Evolutionary conservation across 768 basidiomycete species (phyloP), one percentile per base, ranked within the genome.

Genomic region (Leccinum truebloodii): DNA sequence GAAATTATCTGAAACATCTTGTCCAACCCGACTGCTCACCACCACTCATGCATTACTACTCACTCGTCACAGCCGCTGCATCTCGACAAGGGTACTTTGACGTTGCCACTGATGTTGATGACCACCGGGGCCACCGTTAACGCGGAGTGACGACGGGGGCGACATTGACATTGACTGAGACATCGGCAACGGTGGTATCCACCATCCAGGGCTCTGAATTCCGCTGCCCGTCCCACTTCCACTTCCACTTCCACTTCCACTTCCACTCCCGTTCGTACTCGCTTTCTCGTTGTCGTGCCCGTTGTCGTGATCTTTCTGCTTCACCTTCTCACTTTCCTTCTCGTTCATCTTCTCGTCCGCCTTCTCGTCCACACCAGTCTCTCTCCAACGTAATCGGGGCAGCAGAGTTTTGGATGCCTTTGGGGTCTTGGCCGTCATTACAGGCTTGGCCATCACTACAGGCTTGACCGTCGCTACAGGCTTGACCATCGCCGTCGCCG

Each of bases 21-120:
- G 13, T 35, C 34, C 34, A 35, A 35, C 34, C 34, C 34, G 34
- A 35, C 34, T 35, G 34, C 34, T 35, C 34, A 35, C 34, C 34
- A 14, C 34, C 2, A 34, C 32, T 34, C 81, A n/a, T 18, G 10
- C 41, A n/a, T n/a, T 4, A n/a, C n/a, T n/a, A 12, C 44, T 44
- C 44, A 30, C 28, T 9, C 8, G 3, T 52, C 57, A 61, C 16
- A 41, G 28, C 39, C 10, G 48, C 49, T 59, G 48, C 20, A 24
- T 55, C 57, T 60, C 68, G 10, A 50, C 16, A 13, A 53, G 18
- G 2, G 30, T 34, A 5, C 69, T 68, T 0, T 58, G 32, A 34
- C 12, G 50, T n/a, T 59, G 61, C 30, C 37, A 3, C 44, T 20
- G 44, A 20, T 44, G n/a, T 20, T 10, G 44, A 20, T 44, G 44